phyloP scores from a whole-genome alignment of 1,139 yeast genomes.

The Meyerozyma carpophila region DNA sequence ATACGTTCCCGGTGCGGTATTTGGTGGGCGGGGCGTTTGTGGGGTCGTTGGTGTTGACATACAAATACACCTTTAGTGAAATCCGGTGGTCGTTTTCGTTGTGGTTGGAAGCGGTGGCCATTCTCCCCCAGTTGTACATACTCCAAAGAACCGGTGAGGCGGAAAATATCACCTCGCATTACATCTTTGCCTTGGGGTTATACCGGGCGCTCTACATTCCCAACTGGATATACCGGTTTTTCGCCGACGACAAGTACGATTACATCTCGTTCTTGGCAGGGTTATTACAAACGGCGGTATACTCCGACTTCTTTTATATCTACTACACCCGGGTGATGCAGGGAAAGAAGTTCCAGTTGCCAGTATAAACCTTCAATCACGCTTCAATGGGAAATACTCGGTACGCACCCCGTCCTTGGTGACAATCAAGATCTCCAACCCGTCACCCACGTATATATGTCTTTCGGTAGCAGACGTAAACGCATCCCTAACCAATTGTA shows the following conservation, averaged over 20 bases:
- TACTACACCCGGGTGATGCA: constrained; percentile 77
- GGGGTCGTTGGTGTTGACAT: constrained; percentile 60
- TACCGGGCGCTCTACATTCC: constrained; percentile 88
- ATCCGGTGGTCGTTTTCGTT: constrained; percentile 70
- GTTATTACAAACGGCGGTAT: constrained; percentile 73
- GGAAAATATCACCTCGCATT: constrained; percentile 80
- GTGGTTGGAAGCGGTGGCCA: constrained; percentile 89
- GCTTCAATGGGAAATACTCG: constrained; percentile 81
- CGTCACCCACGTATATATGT: constrained; percentile 97
- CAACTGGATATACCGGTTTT: constrained; percentile 90
- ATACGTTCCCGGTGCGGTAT: constrained; percentile 73
- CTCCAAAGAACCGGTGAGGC: constrained; percentile 89
- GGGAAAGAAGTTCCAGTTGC: constrained; percentile 77
- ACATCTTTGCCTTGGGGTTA: constrained; percentile 86
- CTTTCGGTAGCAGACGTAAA: constrained; percentile 96
- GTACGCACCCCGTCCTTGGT: constrained; percentile 89
- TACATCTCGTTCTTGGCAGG: constrained; percentile 75
- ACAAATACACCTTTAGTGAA: constrained; percentile 58
- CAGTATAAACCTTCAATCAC: constrained; percentile 65
- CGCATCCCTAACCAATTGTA: constrained; percentile 85
- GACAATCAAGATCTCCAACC: constrained; percentile 81
- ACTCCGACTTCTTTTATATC: constrained; percentile 92
- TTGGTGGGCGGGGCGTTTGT: constrained; percentile 60
- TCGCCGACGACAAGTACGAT: constrained; percentile 63
- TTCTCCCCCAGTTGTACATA: constrained; percentile 87